Evolutionary conservation across 2,329 filamentous ascomycete species (phyloP).

Genomic region (Magnaporthales sp.): DNA sequence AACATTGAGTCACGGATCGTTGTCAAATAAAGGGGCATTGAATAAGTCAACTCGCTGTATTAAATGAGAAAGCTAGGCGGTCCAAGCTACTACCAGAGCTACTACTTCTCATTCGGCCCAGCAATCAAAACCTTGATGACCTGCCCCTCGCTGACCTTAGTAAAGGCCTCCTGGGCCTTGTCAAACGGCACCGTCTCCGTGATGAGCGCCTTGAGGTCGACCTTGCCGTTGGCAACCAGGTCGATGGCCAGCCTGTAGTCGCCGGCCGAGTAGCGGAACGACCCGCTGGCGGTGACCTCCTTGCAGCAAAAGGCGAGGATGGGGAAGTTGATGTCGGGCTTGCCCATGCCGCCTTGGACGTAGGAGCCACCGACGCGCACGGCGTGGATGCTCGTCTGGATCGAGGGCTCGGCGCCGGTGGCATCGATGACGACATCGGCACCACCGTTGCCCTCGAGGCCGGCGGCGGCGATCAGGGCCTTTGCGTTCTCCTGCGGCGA

Average conservation of each 20-base stretch:
- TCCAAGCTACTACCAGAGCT: not conserved
- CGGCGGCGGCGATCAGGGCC: slow-evolving; percentile 40
- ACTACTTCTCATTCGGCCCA: slow-evolving; percentile 44
- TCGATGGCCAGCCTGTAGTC: slow-evolving; percentile 82
- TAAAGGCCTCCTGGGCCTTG: slow-evolving; percentile 78
- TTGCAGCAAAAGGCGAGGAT: slow-evolving; percentile 86
- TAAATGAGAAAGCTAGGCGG: not conserved
- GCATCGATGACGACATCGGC: slow-evolving; percentile 42
- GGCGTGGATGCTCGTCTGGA: slow-evolving; percentile 66
- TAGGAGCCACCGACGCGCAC: slow-evolving; percentile 39
- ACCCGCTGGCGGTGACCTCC: slow-evolving; percentile 79
- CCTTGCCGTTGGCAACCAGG: slow-evolving; percentile 61
- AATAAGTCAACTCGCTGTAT: not conserved
- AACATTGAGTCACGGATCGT: not conserved
- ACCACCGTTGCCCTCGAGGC: slow-evolving; percentile 8
- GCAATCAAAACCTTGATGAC: slow-evolving; percentile 63
- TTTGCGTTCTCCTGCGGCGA: slow-evolving; percentile 65
- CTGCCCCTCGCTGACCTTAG: slow-evolving; percentile 77
- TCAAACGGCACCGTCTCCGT: slow-evolving; percentile 69
- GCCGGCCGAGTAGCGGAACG: slow-evolving; percentile 80
- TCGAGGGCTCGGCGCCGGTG: slow-evolving; percentile 66
- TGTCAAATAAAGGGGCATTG: not conserved
- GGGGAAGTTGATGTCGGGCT: slow-evolving; percentile 74
- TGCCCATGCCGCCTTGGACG: slow-evolving; percentile 50
- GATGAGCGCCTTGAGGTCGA: slow-evolving; percentile 77